Evolutionary conservation across 129 eudicot species (phyloP), one percentile per base, ranked within the genome.

Genomic region (Ambrosia artemisiifolia): DNA sequence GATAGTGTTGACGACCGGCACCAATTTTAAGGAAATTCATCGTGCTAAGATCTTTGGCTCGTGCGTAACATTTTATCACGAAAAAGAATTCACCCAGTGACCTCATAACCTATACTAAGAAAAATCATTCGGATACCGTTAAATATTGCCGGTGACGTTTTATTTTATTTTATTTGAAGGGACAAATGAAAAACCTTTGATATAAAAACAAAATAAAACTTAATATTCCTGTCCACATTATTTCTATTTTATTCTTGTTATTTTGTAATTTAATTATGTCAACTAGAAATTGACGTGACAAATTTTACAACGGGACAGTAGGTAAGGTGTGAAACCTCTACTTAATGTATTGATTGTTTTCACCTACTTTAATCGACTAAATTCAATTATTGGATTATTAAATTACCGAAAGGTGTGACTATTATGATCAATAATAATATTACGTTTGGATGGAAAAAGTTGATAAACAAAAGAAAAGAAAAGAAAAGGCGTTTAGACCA

Each of bases 311-410:
- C 6, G 53, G 43, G 54, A 10, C 30, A 59, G 75, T 68, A 18
- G 75, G 69, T 68, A 61, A 76, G 50, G 63, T 59, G 35, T 68
- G 53, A 67, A 60, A 76, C 63, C 33, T 44, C 74, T 61, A 46
- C 50, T 57, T 67, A 42, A 34, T 44, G 68, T 28, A 68, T 46
- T 57, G 46, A 76, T 35, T 57, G 16, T 46, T 12, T 54, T 55
- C 65, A 75, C 73, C 67, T 30, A 75, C 55, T 65, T 16, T 53
- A 18, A 40, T 71, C 8, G n/a, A 51, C 20, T 44, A 20, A 19
- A 43, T 67, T 67, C 57, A 67, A 46, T 12, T 65, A 19, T 56
- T 56, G 4, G n/a, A 7, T 53, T 53, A 53, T 53, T 16, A 53
- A 51, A 53, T 53, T 53, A 53, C 60, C 32, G 60, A 53, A 53